Evolutionary conservation across 139 green algal species (phyloP).

Genomic region (Tetraselmis chui): DNA sequence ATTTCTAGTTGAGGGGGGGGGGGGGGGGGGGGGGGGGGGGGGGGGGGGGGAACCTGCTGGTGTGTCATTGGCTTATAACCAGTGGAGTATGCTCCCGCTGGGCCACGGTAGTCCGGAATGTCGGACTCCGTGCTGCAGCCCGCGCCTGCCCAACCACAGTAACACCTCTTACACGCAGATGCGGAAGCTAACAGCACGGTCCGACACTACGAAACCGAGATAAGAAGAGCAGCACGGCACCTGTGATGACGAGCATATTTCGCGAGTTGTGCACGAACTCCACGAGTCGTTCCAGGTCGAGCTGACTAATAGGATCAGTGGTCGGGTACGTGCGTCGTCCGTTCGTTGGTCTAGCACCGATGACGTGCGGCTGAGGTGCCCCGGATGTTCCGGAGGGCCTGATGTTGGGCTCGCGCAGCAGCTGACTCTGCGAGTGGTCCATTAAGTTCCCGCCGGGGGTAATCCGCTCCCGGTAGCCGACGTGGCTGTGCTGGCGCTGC

Average conservation of each 20-base stretch:
- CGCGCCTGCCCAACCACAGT: constrained; percentile 39
- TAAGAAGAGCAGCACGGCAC: neutral
- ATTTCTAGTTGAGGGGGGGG: no score
- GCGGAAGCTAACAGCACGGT: no score
- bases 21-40: no score
- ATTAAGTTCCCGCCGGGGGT: neutral
- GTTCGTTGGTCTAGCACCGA: neutral
- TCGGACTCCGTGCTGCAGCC: constrained; percentile 69
- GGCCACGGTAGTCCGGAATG: constrained; percentile 89
- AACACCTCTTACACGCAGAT: no score
- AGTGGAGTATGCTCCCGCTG: constrained; percentile 78
- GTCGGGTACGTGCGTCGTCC: neutral
- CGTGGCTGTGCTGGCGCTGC: no score
- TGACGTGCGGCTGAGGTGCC: neutral
- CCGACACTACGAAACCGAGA: neutral
- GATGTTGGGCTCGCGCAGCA: neutral
- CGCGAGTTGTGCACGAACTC: constrained; percentile 23
- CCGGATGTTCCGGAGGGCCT: neutral
- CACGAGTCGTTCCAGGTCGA: constrained; percentile 39
- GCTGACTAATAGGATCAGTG: constrained; percentile 18
- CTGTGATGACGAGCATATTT: constrained; percentile 24
- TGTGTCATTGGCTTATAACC: constrained; percentile 97
- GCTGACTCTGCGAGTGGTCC: neutral
- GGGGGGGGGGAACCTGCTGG: constrained; percentile 43
- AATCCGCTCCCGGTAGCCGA: neutral